These are phyloP conservation scores for Fraxinus albicans DNA, from an alignment of 305 asterid species.

Conservation along the genomic window DNA sequence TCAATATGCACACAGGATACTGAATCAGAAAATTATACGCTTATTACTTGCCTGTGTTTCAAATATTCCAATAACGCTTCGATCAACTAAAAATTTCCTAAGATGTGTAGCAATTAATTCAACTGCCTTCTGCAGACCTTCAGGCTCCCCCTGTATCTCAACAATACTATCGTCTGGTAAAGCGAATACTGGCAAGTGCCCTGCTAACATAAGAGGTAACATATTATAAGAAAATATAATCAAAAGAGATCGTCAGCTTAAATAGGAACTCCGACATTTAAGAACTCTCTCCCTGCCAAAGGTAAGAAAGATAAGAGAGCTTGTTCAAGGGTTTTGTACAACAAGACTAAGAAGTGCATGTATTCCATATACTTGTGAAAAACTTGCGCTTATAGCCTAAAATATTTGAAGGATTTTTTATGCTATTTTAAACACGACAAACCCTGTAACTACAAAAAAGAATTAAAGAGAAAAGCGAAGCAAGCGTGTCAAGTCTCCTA, in stretches of 20 bases:
- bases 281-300: neutral
- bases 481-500: neutral
- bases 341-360: neutral
- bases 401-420: neutral
- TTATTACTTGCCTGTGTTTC: slow-evolving; percentile 61
- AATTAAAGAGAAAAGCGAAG: neutral
- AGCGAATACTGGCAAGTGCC: slow-evolving; percentile 72
- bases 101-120: slow-evolving; percentile 76
- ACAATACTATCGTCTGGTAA: slow-evolving; percentile 79
- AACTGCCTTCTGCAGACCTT: slow-evolving; percentile 71
- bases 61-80: slow-evolving; percentile 72
- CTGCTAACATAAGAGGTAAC: slow-evolving; percentile 39
- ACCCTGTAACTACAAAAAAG: neutral
- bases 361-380: neutral
- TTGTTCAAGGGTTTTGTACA: neutral
- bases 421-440: neutral
- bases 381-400: neutral
- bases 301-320: neutral
- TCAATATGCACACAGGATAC: slow-evolving; percentile 11
- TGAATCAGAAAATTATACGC: neutral
- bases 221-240: neutral
- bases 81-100: slow-evolving; percentile 81
- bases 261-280: neutral
- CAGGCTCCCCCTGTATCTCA: slow-evolving; percentile 86
- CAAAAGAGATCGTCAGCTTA: neutral